Evolutionary conservation across 768 basidiomycete genomes (phyloP).

Genomic region (Multifurca ochricompacta): DNA sequence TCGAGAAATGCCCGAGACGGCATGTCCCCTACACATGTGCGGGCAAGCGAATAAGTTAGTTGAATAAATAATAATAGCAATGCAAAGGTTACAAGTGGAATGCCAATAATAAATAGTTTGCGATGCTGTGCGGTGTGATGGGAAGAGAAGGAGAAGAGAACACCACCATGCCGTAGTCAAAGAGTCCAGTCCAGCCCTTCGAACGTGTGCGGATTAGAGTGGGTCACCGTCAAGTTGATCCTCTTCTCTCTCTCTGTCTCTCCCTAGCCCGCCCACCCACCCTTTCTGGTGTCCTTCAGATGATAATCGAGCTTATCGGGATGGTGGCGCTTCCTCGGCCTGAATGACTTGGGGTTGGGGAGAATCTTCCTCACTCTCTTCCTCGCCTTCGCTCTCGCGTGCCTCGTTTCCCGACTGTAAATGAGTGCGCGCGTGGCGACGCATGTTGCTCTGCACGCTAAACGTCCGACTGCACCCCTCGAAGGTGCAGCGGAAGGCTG

Average conservation of each 20-base stretch:
- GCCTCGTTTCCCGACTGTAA: constrained; percentile 24
- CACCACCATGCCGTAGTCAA: constrained; percentile 7
- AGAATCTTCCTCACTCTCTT: constrained; percentile 20
- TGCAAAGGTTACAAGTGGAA: constrained; percentile 12
- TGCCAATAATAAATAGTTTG: constrained; percentile 14
- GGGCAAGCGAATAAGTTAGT: constrained; percentile 14
- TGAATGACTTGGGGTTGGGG: constrained; percentile 3
- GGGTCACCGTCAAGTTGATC: background rate
- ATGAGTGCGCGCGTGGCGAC: constrained; percentile 74
- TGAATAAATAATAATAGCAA: constrained; percentile 14
- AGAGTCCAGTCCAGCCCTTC: background rate
- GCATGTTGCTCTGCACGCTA: constrained; percentile 86
- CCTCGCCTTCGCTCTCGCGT: constrained; percentile 14
- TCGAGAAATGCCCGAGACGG: constrained; percentile 1
- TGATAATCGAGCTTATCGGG: constrained; percentile 10
- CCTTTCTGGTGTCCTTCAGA: too few species aligned
- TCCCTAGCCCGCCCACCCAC: too few species aligned
- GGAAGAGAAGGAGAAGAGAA: background rate
- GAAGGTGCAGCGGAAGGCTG: constrained; percentile 70
- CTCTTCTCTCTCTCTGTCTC: background rate
- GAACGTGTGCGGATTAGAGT: constrained; percentile 1
- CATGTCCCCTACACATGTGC: background rate
- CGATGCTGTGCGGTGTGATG: constrained; percentile 5
- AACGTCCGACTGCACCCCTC: constrained; percentile 74
- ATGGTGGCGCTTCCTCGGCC: background rate